Conservation (phyloP, 441 rosid genomes). For the Breynia disticha region DNA sequence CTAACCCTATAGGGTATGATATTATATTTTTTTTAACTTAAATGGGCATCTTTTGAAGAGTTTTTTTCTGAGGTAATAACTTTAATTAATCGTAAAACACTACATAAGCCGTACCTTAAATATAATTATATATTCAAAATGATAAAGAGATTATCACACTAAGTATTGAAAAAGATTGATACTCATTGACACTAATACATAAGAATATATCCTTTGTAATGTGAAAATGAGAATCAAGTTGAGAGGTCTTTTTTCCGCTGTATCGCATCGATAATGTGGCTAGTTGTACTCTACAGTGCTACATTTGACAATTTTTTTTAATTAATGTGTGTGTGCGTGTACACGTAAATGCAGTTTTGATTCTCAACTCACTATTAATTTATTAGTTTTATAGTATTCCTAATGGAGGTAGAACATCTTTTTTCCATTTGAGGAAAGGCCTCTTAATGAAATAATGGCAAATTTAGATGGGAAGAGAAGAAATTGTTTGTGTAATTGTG, state of each 20-base stretch:
- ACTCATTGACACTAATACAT: conserved; percentile 2
- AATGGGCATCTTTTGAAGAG: conserved; percentile 28
- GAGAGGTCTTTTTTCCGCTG: too few relatives aligned
- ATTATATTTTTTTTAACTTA: conserved; percentile 13
- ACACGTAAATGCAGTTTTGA: too few relatives aligned
- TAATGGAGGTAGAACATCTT: conserved; percentile 14
- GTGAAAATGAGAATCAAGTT: conserved; percentile 14
- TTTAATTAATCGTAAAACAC: conserved; percentile 29
- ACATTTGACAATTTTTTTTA: too few relatives aligned
- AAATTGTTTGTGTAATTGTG: too few relatives aligned
- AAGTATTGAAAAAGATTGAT: conserved; percentile 26
- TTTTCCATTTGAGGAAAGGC: conserved; percentile 11
- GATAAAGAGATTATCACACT: conserved; percentile 13
- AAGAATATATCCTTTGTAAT: conserved; percentile 27
- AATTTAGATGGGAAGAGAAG: background rate
- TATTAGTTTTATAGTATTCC: conserved; percentile 15
- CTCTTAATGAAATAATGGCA: conserved; percentile 14
- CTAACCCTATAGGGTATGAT: conserved; percentile 14
- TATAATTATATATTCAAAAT: conserved; percentile 6
- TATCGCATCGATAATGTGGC: too few relatives aligned
- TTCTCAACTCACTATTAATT: too few relatives aligned
- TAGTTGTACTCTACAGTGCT: too few relatives aligned
- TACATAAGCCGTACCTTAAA: conserved; percentile 11
- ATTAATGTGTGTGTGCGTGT: too few relatives aligned
- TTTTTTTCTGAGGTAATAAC: conserved; percentile 14